These are phyloP conservation scores for Kwoniella sp. DNA, from an alignment of 768 basidiomycete species.

Conservation along the genomic window DNA sequence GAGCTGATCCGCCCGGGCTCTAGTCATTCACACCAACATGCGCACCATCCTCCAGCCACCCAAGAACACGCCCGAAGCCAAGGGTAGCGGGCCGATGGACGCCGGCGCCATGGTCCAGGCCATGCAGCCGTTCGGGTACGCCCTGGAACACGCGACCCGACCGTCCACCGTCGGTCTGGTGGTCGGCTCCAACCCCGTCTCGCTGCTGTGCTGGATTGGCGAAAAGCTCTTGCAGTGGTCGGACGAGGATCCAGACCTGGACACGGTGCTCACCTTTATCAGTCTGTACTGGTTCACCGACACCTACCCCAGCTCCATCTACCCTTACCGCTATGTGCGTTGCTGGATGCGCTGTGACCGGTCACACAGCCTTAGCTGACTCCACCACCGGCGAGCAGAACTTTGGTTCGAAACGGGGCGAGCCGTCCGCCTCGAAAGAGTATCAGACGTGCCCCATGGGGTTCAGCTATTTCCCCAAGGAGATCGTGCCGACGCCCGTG, in stretches of 20 bases:
- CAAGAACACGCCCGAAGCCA: slow-evolving; percentile 5
- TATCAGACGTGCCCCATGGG: slow-evolving; percentile 34
- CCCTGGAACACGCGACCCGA: slow-evolving; percentile 37
- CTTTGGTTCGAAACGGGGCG: slow-evolving; percentile 3
- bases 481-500: slow-evolving; percentile 37
- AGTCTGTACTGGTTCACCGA: slow-evolving; percentile 45
- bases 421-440: slow-evolving; percentile 2
- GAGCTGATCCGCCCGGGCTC: neutral
- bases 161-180: slow-evolving; percentile 37
- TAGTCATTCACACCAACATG: slow-evolving; percentile 19
- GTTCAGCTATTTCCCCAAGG: slow-evolving; percentile 45
- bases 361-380: too few relatives aligned
- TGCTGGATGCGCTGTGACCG: neutral
- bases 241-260: slow-evolving; percentile 23
- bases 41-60: slow-evolving; percentile 11
- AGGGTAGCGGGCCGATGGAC: neutral
- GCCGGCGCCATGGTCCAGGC: slow-evolving; percentile 1
- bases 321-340: slow-evolving; percentile 37
- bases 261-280: slow-evolving; percentile 34
- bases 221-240: slow-evolving; percentile 44
- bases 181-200: slow-evolving; percentile 22
- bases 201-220: slow-evolving; percentile 33
- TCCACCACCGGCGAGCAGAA: neutral
- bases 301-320: slow-evolving; percentile 40
- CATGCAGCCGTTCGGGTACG: slow-evolving; percentile 23